phyloP scores from a whole-genome alignment of 1,284 basidiomycete genomes.

The Moesziomyces parantarcticus region DNA sequence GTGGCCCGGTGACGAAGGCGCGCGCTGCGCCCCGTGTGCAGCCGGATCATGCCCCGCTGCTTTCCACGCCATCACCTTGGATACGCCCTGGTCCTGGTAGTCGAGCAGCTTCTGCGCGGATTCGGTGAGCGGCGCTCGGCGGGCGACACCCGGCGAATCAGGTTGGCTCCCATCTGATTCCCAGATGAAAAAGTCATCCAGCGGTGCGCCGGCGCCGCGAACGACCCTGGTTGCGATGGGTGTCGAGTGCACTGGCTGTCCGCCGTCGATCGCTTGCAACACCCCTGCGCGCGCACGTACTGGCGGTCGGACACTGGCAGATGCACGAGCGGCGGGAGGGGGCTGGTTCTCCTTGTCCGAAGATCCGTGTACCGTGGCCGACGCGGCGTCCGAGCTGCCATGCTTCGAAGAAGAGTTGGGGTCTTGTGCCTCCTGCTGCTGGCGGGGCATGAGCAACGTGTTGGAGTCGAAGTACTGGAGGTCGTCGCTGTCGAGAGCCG shows the following conservation, averaged over 20 bases:
- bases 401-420: neutral
- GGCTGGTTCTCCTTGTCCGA: constrained; percentile 48
- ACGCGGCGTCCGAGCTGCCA: neutral
- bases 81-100: constrained; percentile 30
- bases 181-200: constrained; percentile 20
- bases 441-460: neutral
- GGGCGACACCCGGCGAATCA: constrained; percentile 30
- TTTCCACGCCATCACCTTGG: constrained; percentile 46
- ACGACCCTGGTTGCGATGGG: constrained; percentile 6
- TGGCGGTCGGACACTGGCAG: neutral
- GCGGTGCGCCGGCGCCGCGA: neutral
- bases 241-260: constrained; percentile 28
- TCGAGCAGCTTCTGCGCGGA: constrained; percentile 21
- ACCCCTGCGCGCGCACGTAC: constrained; percentile 10
- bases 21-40: neutral
- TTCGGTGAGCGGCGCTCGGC: constrained; percentile 16
- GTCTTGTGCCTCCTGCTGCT: constrained; percentile 1
- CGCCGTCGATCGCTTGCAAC: constrained; percentile 6
- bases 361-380: constrained; percentile 16
- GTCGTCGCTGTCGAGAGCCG: constrained; percentile 27
- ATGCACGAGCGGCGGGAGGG: constrained; percentile 7
- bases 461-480: constrained; percentile 33
- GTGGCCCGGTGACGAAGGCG: neutral
- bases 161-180: constrained; percentile 9
- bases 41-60: constrained; percentile 23